These are phyloP conservation scores for Dunaliella primolecta DNA, from an alignment of 139 green algal genomes.

Conservation along the genomic window DNA sequence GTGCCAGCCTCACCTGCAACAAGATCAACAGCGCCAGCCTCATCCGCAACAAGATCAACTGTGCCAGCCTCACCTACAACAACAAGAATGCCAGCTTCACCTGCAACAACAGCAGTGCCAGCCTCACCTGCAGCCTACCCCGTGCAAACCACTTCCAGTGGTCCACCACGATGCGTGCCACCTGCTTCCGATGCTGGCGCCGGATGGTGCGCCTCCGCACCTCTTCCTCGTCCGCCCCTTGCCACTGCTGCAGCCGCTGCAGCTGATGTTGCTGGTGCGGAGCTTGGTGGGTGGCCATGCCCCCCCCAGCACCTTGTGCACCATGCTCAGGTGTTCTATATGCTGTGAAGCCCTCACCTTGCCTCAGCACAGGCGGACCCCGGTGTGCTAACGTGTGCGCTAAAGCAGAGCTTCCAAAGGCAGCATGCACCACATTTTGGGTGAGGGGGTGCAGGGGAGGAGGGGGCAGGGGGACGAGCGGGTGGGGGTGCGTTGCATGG, in stretches of 20 bases:
- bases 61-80: neutral
- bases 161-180: conserved; percentile 43
- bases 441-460: neutral
- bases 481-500: no score
- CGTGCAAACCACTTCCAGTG: conserved; percentile 44
- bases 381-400: neutral
- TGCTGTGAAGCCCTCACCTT: no score
- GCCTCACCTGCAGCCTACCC: conserved; percentile 27
- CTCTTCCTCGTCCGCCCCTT: neutral
- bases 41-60: neutral
- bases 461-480: neutral
- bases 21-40: neutral
- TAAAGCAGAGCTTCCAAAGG: neutral
- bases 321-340: no score
- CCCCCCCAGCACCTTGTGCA: no score
- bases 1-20: neutral
- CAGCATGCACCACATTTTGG: neutral
- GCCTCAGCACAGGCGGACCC: neutral
- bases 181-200: conserved; percentile 35
- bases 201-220: conserved; percentile 10
- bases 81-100: no score
- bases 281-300: neutral
- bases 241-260: neutral
- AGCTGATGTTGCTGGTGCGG: neutral
- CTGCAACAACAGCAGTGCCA: no score